Evolutionary conservation across 2,329 filamentous ascomycete species (phyloP).

Genomic region (Rachicladosporium sp.): DNA sequence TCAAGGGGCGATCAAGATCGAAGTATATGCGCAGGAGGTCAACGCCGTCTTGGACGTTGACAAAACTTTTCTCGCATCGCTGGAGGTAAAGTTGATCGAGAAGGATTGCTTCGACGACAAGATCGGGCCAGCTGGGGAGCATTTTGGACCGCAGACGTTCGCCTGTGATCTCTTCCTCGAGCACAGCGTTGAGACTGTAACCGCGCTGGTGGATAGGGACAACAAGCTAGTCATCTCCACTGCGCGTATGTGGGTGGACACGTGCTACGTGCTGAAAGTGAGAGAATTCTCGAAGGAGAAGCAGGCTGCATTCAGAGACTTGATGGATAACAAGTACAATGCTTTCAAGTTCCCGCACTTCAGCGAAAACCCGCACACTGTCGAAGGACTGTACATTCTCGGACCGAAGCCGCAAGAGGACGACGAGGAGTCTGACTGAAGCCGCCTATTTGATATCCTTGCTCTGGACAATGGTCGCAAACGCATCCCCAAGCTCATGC

Average conservation of each 20-base stretch:
- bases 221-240: conserved; percentile 14
- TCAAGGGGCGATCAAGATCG: conserved; percentile 1
- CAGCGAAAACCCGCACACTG: conserved; percentile 18
- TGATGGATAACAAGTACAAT: conserved; percentile 2
- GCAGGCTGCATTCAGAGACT: conserved; percentile 4
- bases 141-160: conserved; percentile 8
- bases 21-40: conserved; percentile 19
- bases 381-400: conserved; percentile 18
- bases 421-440: conserved; percentile 7
- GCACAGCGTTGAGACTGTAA: conserved; percentile 9
- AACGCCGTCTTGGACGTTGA: conserved; percentile 10
- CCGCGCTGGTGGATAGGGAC: conserved; percentile 8
- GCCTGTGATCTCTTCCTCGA: conserved; percentile 19
- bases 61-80: conserved; percentile 12
- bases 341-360: conserved; percentile 13
- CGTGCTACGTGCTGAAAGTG: too few relatives aligned
- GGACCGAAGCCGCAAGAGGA: conserved; percentile 9
- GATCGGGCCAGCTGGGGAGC: conserved; percentile 6
- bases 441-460: conserved; percentile 28
- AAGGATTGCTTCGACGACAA: neutral
- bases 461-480: conserved; percentile 47
- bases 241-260: conserved; percentile 6
- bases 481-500: conserved; percentile 49
- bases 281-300: too few relatives aligned
- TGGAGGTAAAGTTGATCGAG: conserved; percentile 11